phyloP scores from a whole-genome alignment of 495 filamentous ascomycete species.

The Cairneyella variabilis region DNA sequence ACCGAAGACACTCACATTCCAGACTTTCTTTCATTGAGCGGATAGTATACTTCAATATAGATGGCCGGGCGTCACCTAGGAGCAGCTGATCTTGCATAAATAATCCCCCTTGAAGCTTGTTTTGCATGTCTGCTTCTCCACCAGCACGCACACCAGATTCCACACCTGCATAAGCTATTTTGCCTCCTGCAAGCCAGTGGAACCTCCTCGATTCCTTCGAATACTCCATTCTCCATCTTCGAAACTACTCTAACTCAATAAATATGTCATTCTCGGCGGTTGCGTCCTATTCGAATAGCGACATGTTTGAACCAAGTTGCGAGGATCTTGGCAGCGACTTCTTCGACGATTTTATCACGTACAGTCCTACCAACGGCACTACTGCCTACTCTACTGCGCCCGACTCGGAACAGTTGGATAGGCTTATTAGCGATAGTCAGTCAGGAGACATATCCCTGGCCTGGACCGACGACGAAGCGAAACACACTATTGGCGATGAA shows the following conservation, averaged over 20 bases:
- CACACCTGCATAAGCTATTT: conserved; percentile 10
- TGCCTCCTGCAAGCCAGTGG: neutral
- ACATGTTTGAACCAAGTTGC: conserved; percentile 14
- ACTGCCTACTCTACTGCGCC: conserved; percentile 5
- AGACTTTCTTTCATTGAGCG: neutral
- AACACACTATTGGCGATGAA: neutral
- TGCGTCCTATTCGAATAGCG: conserved; percentile 1
- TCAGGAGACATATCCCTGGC: neutral
- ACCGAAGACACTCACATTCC: conserved; percentile 18
- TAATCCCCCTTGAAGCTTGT: conserved; percentile 15
- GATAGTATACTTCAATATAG: too few relatives aligned
- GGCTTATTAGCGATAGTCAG: neutral
- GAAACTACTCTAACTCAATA: too few relatives aligned
- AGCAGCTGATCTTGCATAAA: conserved; percentile 19
- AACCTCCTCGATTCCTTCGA: neutral
- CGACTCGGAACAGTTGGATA: neutral
- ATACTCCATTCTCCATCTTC: too few relatives aligned
- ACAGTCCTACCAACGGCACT: conserved; percentile 10
- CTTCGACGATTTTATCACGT: conserved; percentile 27
- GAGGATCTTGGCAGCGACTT: conserved; percentile 24
- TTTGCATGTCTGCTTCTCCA: conserved; percentile 21
- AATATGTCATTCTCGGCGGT: conserved; percentile 23
- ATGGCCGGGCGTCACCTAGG: neutral
- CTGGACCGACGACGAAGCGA: conserved; percentile 8
- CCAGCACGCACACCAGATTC: conserved; percentile 8